Base-by-base conservation (phyloP, 176 grass and related monocot genomes). In the Oryza australiensis region DNA sequence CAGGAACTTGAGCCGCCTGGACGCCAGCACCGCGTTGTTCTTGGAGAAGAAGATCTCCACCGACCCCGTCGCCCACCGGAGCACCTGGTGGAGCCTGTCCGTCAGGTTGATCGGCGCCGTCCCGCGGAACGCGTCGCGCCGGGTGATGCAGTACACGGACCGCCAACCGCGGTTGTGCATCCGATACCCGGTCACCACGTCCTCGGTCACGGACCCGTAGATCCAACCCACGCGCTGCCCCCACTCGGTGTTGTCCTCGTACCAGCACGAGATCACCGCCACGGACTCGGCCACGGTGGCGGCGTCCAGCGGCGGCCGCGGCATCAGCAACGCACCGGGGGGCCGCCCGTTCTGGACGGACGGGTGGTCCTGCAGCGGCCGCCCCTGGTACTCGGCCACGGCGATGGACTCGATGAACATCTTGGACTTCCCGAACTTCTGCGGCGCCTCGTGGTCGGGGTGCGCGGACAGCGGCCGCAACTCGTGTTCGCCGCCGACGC, bases 131-230 rank as follows among this genome's bases (percentile, higher is more conserved):
- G 95, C 95, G 69, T 98, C 92, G 28, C 90, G 90, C 66, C 80
- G 82, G 23, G 95, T 94, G 82, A 94, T 89, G 92, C 95, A 98
- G 90, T 94, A 98, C 11, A 94, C 86, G 45, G 95, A 98, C n/a
- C 92, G 92, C 95, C 95, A 98, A 18, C 92, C 92, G 11, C 95
- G 90, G 71, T 94, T 94, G 90, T 98, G 95, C 92, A 98, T 94
- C 12, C 92, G 81, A 82, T 94, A 98, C 1, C 92, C 90, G 0
- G 95, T 98, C 24, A 94, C 95, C 71, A 98, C 95, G 76, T 98
- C 95, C 80, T 98, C 92, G 12, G 92, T 98, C 2, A 98, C 92
- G 13, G 92, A 94, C 13, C 95, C 95, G 83, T 98, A 98, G 73
- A 98, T 98, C 92, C 92, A 98, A 5, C 95, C 95, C 10, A 94